Conservation (phyloP, 2,329 filamentous ascomycete genomes). For the Capronia americana region DNA sequence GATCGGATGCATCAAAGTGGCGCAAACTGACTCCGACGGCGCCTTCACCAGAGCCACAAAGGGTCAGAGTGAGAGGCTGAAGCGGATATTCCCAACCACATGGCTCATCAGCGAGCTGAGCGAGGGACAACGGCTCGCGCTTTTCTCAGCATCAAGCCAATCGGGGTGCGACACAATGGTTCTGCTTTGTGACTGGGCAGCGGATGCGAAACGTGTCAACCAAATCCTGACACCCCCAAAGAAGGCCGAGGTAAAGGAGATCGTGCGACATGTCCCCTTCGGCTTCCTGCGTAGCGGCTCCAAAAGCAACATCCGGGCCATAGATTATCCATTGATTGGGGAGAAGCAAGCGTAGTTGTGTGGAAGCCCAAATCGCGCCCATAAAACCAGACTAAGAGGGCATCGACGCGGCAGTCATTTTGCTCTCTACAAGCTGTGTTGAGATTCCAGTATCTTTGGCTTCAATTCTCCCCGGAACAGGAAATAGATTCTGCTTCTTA, state of each 20-base stretch:
- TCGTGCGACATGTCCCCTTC: neutral
- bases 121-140: slow-evolving; percentile 6
- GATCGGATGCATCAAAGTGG: slow-evolving; percentile 9
- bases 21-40: slow-evolving; percentile 18
- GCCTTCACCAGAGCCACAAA: neutral
- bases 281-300: neutral
- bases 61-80: slow-evolving; percentile 6
- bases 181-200: slow-evolving; percentile 2
- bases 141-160: slow-evolving; percentile 15
- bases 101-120: slow-evolving; percentile 24
- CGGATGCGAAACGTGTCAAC: slow-evolving; percentile 21
- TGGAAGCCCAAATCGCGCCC: too few species aligned
- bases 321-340: neutral
- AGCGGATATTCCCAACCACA: slow-evolving; percentile 25
- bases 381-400: neutral
- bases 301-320: neutral
- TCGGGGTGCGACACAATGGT: slow-evolving; percentile 14
- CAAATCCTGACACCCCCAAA: slow-evolving; percentile 7
- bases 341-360: neutral
- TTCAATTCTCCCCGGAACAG: neutral
- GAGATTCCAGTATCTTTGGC: neutral
- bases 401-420: neutral
- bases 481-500: neutral
- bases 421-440: neutral
- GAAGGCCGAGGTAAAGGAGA: slow-evolving; percentile 14